These are phyloP conservation scores for Sugiyamaella marilandica DNA, from an alignment of 805 yeast genomes.

Conservation along the genomic window DNA sequence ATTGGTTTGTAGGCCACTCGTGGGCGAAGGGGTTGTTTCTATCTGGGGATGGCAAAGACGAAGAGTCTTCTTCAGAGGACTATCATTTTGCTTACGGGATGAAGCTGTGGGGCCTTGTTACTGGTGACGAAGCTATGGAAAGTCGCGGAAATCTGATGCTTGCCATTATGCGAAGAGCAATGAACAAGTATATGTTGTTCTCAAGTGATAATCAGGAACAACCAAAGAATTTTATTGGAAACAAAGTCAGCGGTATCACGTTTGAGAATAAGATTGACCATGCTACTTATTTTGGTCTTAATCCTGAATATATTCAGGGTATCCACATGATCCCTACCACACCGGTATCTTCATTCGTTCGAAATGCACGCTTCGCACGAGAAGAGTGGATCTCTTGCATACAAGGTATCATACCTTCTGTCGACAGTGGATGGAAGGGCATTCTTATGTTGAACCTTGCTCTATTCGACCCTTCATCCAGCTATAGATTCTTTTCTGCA, in stretches of 20 bases:
- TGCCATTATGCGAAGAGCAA: constrained; percentile 49
- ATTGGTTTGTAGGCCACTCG: constrained; percentile 70
- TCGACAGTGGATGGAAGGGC: constrained; percentile 54
- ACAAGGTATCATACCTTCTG: constrained; percentile 41
- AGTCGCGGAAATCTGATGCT: constrained; percentile 57
- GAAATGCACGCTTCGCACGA: constrained; percentile 44
- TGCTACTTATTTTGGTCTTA: constrained; percentile 66
- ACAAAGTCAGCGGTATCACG: constrained; percentile 65
- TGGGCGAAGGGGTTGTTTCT: constrained; percentile 71
- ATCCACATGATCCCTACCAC: constrained; percentile 76
- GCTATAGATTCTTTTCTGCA: constrained; percentile 58
- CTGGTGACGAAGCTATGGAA: constrained; percentile 50
- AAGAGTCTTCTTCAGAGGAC: constrained; percentile 70
- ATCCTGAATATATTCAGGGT: constrained; percentile 66
- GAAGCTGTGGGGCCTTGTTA: constrained; percentile 63
- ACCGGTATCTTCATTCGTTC: constrained; percentile 51
- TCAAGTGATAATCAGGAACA: constrained; percentile 46
- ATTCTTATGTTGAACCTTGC: constrained; percentile 69
- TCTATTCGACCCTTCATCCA: constrained; percentile 57
- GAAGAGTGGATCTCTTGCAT: constrained; percentile 59
- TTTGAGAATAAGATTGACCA: constrained; percentile 72
- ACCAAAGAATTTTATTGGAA: constrained; percentile 49
- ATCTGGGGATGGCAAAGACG: constrained; percentile 65
- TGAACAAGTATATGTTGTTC: constrained; percentile 53
- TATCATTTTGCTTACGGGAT: constrained; percentile 66